Evolutionary conservation across 768 basidiomycete genomes (phyloP).

Genomic region (Hygrocybe coccinea): DNA sequence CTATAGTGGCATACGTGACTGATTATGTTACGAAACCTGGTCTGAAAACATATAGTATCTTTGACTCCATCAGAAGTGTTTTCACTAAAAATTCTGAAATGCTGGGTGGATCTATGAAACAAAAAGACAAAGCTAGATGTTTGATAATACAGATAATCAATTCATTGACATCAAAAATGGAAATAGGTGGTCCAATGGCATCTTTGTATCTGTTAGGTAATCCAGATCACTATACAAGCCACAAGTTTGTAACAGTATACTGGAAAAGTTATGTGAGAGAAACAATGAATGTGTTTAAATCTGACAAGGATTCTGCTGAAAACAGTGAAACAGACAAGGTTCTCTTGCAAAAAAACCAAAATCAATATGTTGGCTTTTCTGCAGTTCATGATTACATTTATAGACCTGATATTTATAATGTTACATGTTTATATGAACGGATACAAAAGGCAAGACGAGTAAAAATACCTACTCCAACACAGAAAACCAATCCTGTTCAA

Average conservation of each 20-base stretch:
- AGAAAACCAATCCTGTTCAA: background rate
- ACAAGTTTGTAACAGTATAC: background rate
- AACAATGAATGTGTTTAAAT: conserved; percentile 13
- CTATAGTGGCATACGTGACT: conserved; percentile 24
- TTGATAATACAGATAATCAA: background rate
- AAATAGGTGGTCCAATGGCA: background rate
- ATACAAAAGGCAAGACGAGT: conserved; percentile 6
- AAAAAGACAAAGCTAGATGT: conserved; percentile 1
- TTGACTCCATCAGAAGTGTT: conserved; percentile 15
- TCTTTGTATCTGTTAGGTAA: background rate
- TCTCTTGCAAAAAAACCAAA: background rate
- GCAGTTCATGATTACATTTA: conserved; percentile 19
- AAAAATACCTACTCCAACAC: conserved; percentile 9
- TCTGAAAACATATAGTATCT: conserved; percentile 23
- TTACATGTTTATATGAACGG: conserved; percentile 27
- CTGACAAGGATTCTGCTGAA: too few relatives aligned
- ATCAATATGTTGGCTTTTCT: background rate
- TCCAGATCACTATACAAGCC: conserved; percentile 1
- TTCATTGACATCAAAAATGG: background rate
- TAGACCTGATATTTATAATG: conserved; percentile 16
- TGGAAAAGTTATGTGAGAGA: conserved; percentile 19
- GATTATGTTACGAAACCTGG: conserved; percentile 28
- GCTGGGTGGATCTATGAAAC: background rate
- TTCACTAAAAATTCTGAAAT: background rate
- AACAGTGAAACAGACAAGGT: too few relatives aligned